Percentiles rank a stretch among this genome's conserved stretches.
Conservation (phyloP, 768 basidiomycete species). For the Cyclocybe aegerita region DNA sequence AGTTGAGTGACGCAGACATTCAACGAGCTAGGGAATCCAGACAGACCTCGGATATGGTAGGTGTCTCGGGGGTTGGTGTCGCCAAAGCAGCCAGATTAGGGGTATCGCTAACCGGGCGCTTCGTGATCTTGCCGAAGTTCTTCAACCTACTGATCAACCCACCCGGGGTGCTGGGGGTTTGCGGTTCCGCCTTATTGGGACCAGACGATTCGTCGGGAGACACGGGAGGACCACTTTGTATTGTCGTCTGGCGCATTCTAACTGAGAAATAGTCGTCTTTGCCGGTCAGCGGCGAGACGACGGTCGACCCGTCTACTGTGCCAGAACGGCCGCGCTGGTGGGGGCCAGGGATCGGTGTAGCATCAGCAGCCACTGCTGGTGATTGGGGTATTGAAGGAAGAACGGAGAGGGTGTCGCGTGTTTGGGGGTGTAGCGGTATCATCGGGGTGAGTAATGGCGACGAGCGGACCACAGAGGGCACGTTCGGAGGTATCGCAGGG, state of each 20-base stretch:
- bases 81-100: conserved; percentile 25
- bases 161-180: conserved; percentile 51
- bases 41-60: conserved; percentile 27
- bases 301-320: conserved; percentile 36
- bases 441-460: conserved; percentile 62
- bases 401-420: conserved; percentile 19
- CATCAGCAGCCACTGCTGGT: conserved; percentile 35
- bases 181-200: conserved; percentile 30
- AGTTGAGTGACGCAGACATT: background rate
- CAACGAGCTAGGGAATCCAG: background rate
- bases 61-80: conserved; percentile 24
- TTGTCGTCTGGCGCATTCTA: conserved; percentile 44
- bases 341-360: conserved; percentile 14
- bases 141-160: conserved; percentile 82
- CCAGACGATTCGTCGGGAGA: conserved; percentile 52
- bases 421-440: conserved; percentile 45
- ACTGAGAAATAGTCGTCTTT: conserved; percentile 56
- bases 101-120: conserved; percentile 34
- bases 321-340: conserved; percentile 38
- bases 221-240: conserved; percentile 33
- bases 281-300: background rate
- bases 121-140: conserved; percentile 58
- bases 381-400: conserved; percentile 44
- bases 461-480: conserved; percentile 40
- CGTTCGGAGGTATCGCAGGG: conserved; percentile 57